phyloP scores from a whole-genome alignment of 768 basidiomycete species.

The Mrakia hoshinonis region DNA sequence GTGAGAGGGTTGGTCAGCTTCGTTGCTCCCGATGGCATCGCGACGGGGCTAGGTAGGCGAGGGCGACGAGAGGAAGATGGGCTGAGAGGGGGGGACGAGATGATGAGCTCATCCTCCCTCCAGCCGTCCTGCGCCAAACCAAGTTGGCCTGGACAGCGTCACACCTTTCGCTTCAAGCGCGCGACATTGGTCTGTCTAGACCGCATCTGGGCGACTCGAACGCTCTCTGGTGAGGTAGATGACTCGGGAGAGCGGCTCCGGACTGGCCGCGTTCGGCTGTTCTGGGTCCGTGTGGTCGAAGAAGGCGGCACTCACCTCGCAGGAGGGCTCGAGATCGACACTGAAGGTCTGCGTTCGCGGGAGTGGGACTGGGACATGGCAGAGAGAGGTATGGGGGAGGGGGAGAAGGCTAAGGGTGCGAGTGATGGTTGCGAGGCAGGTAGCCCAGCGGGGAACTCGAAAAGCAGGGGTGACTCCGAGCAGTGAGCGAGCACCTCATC shows the following conservation, averaged over 20 bases:
- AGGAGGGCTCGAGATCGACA: conserved; percentile 41
- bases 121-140: background rate
- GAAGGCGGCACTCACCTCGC: conserved; percentile 34
- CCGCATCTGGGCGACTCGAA: too few species aligned
- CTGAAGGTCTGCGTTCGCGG: conserved; percentile 36
- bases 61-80: too few species aligned
- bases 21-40: background rate
- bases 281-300: background rate
- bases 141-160: too few species aligned
- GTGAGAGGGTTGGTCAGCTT: conserved; percentile 1
- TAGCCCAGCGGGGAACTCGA: too few species aligned
- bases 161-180: too few species aligned
- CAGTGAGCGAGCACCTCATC: too few species aligned
- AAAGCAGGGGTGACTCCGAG: too few species aligned
- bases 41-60: background rate
- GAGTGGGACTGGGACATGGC: conserved; percentile 14
- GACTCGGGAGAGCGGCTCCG: too few species aligned
- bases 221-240: too few species aligned
- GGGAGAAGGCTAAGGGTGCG: background rate
- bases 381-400: background rate
- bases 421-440: too few species aligned
- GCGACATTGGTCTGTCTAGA: too few species aligned
- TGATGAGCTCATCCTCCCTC: background rate
- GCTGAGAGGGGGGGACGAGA: background rate
- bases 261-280: background rate